phyloP scores from a whole-genome alignment of 352 stramenopile genomes.

The Globisporangium orthogonon region DNA sequence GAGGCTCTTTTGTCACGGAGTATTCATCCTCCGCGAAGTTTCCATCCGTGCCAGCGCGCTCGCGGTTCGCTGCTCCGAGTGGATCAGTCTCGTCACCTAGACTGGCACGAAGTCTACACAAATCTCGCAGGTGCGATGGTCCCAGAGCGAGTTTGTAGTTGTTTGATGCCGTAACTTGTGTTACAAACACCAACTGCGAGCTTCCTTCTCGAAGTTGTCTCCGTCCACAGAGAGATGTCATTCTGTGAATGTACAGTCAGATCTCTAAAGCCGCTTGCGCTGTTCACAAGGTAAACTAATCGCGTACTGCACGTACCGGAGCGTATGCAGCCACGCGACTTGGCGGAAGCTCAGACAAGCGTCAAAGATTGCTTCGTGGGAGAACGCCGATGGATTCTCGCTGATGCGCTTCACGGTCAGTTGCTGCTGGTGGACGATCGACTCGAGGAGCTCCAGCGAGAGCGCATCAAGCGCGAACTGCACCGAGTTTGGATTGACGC shows the following conservation, averaged over 20 bases:
- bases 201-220: conserved; percentile 6
- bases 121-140: conserved; percentile 29
- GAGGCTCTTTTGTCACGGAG: conserved; percentile 9
- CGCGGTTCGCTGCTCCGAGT: neutral
- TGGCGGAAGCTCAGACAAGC: conserved; percentile 52
- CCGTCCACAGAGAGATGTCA: conserved; percentile 8
- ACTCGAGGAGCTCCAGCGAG: conserved; percentile 35
- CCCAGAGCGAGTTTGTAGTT: conserved; percentile 41
- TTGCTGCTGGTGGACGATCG: conserved; percentile 40
- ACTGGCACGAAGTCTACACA: conserved; percentile 13
- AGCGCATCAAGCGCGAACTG: conserved; percentile 19
- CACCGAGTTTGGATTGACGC: conserved; percentile 20
- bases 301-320: conserved; percentile 29
- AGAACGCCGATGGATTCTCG: conserved; percentile 31
- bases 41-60: no score
- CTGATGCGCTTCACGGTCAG: conserved; percentile 35
- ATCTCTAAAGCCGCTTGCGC: neutral
- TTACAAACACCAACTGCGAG: conserved; percentile 14
- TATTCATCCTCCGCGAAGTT: neutral
- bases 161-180: conserved; percentile 19
- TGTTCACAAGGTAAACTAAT: neutral
- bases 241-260: conserved; percentile 11
- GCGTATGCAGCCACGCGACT: conserved; percentile 48
- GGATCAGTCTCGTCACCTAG: conserved; percentile 1
- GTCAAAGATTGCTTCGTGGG: conserved; percentile 42